Evolutionary conservation across 106 monocot genomes (phyloP).

Genomic region (Vanilla planifolia): DNA sequence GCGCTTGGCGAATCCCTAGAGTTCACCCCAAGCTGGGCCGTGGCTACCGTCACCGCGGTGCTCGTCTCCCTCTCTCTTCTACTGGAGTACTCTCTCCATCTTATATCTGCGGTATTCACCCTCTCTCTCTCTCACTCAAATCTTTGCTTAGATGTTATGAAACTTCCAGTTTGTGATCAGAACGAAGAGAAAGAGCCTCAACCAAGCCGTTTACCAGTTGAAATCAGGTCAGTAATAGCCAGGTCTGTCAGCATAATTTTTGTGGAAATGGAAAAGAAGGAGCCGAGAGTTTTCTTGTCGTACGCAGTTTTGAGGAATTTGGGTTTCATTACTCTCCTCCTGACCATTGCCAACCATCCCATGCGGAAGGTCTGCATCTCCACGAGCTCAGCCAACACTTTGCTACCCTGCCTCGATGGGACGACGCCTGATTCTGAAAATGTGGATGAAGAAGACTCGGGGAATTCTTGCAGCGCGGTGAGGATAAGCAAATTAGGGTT

Average conservation of each 20-base stretch:
- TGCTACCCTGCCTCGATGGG: slow-evolving; percentile 15
- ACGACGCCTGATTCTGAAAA: not conserved
- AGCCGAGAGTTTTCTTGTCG: not conserved
- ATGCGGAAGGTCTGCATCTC: slow-evolving; percentile 27
- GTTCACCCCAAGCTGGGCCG: slow-evolving; percentile 33
- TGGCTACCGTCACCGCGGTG: slow-evolving; percentile 16
- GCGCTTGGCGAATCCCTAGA: slow-evolving; percentile 3
- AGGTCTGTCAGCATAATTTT: no score
- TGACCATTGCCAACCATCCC: slow-evolving; percentile 16
- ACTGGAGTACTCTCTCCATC: slow-evolving; percentile 16
- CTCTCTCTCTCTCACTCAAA: not conserved
- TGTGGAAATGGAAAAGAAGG: not conserved
- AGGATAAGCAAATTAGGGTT: not conserved
- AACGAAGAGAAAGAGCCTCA: slow-evolving; percentile 18
- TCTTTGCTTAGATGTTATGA: not conserved
- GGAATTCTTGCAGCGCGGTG: not conserved
- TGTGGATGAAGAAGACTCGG: slow-evolving; percentile 2
- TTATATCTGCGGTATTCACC: slow-evolving; percentile 7
- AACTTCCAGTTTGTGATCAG: slow-evolving; percentile 9
- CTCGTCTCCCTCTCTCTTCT: slow-evolving; percentile 18
- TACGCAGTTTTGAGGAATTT: slow-evolving; percentile 18
- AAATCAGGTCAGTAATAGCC: slow-evolving; percentile 7
- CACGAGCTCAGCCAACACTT: not conserved
- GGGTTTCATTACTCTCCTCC: slow-evolving; percentile 19
- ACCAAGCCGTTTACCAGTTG: slow-evolving; percentile 14